Evolutionary conservation across 768 basidiomycete genomes (phyloP), one percentile per base, ranked within the genome.

Genomic region (Macrolepiota albuminosa): DNA sequence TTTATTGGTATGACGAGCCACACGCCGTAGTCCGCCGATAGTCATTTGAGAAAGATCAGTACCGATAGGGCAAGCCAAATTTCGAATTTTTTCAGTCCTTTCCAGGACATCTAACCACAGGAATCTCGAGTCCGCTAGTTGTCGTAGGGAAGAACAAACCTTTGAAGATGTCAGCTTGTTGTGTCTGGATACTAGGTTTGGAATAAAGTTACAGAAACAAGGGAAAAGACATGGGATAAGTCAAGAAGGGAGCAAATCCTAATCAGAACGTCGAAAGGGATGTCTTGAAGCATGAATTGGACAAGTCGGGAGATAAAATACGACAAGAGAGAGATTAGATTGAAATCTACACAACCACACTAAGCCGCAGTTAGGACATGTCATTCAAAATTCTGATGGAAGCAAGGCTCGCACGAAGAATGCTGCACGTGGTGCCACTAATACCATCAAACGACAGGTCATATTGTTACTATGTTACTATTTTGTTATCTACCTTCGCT

Each of bases 121-220:
- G 31, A 40, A 54, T 31, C 62, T 61, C 9, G 49, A 61, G 6
- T 61, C 50, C 11, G 18, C 39, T 21, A 64, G 58, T 36, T 57
- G 61, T 31, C 54, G 46, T 11, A 66, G 31, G 9, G 61, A 48
- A 45, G 65, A 57, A 51, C 63, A 66, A 8, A 58, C 54, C 65
- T 67, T 67, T 47, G 6, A 48, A 24, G 21, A 21, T 1, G n/a
- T 54, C 3, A 54, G 51, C 33, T 36, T 14, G 36, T 14, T 2
- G 36, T 24, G 14, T 39, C 13, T 29, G 26, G 10, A 24, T 11
- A 33, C 26, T n/a, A 37, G 14, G 13, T 33, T 4, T 21, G 40
- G 42, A 13, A 24, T 24, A 4, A 1, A 39, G 46, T 55, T 55
- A 63, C 64, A 53, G 59, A 60, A 13, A 58, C 33, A 21, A 65